These are phyloP conservation scores for Candida labiduridarum DNA, from an alignment of 1,139 yeast species.

Conservation along the genomic window DNA sequence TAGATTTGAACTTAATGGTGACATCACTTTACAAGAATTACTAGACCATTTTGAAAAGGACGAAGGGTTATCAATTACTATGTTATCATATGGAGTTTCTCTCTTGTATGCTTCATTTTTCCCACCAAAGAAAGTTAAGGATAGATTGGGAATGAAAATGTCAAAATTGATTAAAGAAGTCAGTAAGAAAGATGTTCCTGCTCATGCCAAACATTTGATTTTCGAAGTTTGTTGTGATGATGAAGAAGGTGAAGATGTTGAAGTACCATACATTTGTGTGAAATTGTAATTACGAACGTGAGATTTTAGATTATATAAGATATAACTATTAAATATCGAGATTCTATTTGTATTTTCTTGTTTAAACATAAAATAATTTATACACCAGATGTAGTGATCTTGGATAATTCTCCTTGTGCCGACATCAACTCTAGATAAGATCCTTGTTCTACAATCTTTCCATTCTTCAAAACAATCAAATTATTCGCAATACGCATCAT, in stretches of 20 bases:
- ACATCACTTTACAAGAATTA: conserved; percentile 74
- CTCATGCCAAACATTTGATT: conserved; percentile 73
- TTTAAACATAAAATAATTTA: not conserved
- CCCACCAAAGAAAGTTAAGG: conserved; percentile 88
- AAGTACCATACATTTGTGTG: conserved; percentile 81
- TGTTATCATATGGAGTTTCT: conserved; percentile 91
- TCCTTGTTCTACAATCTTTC: conserved; percentile 41
- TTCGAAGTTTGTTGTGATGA: conserved; percentile 94
- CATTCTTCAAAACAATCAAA: conserved; percentile 45
- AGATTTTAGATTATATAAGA: not conserved
- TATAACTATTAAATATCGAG: not conserved
- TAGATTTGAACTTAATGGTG: conserved; percentile 79
- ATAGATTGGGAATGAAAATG: conserved; percentile 67
- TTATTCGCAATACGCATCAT: conserved; percentile 55
- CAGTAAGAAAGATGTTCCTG: conserved; percentile 81
- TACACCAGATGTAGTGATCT: conserved; percentile 9
- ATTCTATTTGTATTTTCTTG: no score
- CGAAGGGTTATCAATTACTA: conserved; percentile 84
- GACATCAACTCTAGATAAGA: conserved; percentile 17
- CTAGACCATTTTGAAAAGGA: conserved; percentile 74
- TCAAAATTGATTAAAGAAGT: conserved; percentile 79
- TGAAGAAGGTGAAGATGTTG: conserved; percentile 90
- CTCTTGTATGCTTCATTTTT: conserved; percentile 89
- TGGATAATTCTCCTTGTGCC: conserved; percentile 20
- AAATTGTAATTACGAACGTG: conserved; percentile 24